These are phyloP conservation scores for Sordariomycetes sp. DNA, from an alignment of 2,329 filamentous ascomycete genomes.

Conservation along the genomic window DNA sequence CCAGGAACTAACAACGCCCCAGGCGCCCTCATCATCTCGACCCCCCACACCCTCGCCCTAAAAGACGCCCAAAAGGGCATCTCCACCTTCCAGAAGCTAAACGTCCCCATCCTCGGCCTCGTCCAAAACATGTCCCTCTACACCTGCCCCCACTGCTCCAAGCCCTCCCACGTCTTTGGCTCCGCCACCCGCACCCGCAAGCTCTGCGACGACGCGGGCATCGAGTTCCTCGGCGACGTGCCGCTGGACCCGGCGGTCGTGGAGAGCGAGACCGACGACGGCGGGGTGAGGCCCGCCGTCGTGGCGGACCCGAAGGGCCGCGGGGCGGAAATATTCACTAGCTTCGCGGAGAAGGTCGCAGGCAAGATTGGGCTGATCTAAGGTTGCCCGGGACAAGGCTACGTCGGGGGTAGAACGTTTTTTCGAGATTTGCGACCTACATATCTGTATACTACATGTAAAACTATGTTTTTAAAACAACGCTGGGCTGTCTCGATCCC, in stretches of 20 bases:
- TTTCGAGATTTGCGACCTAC: neutral
- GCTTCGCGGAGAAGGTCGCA: slow-evolving; percentile 47
- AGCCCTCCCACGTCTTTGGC: slow-evolving; percentile 66
- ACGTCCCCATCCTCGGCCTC: slow-evolving; percentile 70
- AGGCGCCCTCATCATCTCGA: slow-evolving; percentile 79
- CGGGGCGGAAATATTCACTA: slow-evolving; percentile 57
- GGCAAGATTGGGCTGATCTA: slow-evolving; percentile 23
- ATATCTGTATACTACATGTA: neutral
- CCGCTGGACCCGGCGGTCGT: slow-evolving; percentile 80
- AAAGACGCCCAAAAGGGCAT: slow-evolving; percentile 88
- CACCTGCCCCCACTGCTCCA: slow-evolving; percentile 62
- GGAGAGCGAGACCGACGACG: slow-evolving; percentile 61
- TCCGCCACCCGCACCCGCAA: slow-evolving; percentile 47
- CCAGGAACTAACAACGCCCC: neutral
- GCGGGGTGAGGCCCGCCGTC: slow-evolving; percentile 71
- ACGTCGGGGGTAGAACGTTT: neutral
- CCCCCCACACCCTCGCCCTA: slow-evolving; percentile 83
- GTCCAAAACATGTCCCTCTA: slow-evolving; percentile 90
- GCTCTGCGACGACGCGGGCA: slow-evolving; percentile 57
- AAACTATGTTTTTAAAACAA: neutral
- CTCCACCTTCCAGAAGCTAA: slow-evolving; percentile 80
- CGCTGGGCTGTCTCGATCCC: neutral
- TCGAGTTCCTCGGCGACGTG: slow-evolving; percentile 79
- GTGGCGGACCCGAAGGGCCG: slow-evolving; percentile 71
- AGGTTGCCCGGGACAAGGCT: neutral